Evolutionary conservation across 805 yeast species (phyloP), one percentile per base, ranked within the genome.

Genomic region (Metschnikowia drakensbergensis): DNA sequence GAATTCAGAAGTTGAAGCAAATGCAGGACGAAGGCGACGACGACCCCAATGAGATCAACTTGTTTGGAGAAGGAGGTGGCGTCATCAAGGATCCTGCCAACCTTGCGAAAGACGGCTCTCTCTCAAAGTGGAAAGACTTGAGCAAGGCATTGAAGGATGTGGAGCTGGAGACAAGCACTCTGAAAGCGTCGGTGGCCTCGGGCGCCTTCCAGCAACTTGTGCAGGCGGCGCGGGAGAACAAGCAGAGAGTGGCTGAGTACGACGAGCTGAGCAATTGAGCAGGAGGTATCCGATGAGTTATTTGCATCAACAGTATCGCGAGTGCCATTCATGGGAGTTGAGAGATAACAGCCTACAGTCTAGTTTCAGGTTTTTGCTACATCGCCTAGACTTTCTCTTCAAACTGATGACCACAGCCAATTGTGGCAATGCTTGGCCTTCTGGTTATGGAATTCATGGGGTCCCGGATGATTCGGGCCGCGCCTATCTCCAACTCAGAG

Each of bases 131-230:
- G 75, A 55, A 58, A 42, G 60, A 60, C 45, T 51, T 72, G 36
- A 29, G 61, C 9, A 53, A 60, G 23, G 57, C 60, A 5, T 51
- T 72, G 49, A 48, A 49, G n/a, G 58, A 57, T 13, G 42, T 60
- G 17, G 54, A 41, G 10, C 37, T 30, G 10, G 50, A 37, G 10
- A 47, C 34, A 28, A 23, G 36, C n/a, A 33, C 22, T 17, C 51
- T 46, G 17, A 73, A 73, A 59, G 69, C 76, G 10, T 63, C 67
- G 13, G 55, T 78, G 46, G 74, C 79, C 7, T 71, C 76, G n/a
- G 71, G 72, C 48, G 79, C 85, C 4, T 84, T 86, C 66, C 84
- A 82, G 26, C 87, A 83, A 59, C 79, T 86, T 54, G 92, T 86
- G 2, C 74, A 72, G 46, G 83, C 90, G 1, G 92, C 88, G 0